Evolutionary conservation across 2,329 filamentous ascomycete species (phyloP).

Genomic region (Penicillium sp.): DNA sequence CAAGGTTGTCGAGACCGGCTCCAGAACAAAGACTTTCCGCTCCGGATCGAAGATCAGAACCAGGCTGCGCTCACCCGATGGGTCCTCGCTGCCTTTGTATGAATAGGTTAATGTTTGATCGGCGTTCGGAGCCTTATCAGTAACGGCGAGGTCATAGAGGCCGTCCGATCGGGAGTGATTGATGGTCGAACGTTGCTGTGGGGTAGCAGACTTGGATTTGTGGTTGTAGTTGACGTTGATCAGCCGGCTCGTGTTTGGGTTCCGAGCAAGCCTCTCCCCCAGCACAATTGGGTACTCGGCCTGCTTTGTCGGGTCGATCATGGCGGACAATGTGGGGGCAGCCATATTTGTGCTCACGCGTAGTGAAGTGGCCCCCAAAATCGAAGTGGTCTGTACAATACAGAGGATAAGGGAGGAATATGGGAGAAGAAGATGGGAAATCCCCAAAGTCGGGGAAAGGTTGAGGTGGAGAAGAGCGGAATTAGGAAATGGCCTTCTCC

Average conservation of each 20-base stretch:
- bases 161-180: constrained; percentile 29
- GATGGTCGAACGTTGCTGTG: constrained; percentile 33
- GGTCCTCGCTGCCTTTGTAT: constrained; percentile 37
- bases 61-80: constrained; percentile 29
- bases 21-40: constrained; percentile 68
- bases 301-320: constrained; percentile 39
- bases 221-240: constrained; percentile 42
- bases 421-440: not conserved
- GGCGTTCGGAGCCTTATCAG: constrained; percentile 34
- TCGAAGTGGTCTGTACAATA: not conserved
- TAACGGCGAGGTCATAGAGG: constrained; percentile 36
- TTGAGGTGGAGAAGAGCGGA: constrained; percentile 3
- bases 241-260: constrained; percentile 21
- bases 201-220: constrained; percentile 36
- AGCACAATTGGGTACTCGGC: constrained; percentile 42
- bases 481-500: not conserved
- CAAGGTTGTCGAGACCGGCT: constrained; percentile 71
- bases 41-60: constrained; percentile 66
- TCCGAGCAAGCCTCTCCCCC: constrained; percentile 35
- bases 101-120: constrained; percentile 34
- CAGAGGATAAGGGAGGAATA: not conserved
- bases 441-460: constrained; percentile 7
- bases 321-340: constrained; percentile 26
- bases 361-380: not conserved
- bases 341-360: constrained; percentile 22